Base-by-base conservation (phyloP, 441 rosid species). In the Erysimum pusillum region DNA sequence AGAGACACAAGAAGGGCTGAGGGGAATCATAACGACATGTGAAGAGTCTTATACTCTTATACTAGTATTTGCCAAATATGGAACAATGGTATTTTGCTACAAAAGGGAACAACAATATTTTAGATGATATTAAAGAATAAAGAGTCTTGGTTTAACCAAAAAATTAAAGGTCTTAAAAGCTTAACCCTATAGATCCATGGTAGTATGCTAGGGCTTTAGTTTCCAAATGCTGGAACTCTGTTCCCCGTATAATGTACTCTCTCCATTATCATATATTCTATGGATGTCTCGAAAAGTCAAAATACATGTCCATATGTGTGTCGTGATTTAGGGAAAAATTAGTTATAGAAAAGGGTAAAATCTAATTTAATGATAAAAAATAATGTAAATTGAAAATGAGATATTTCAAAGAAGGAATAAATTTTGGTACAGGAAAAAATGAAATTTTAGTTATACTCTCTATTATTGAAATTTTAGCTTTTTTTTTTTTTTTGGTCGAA, bases 181-280 rank as follows among this genome's bases (percentile, higher is more conserved):
- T 71, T 67, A 68, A 67, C 78, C 81, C 74, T 78, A 61, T 48
- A 61, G 66, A 67, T 73, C 66, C 34, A 72, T 67, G 71, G 58
- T 34, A 69, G 39, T 51, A 63, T 67, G 58, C 25, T 60, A 71
- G 76, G 82, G 79, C 22, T 81, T 79, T 67, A 79, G 87, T 76
- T 76, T 81, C 86, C 86, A 82, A 77, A 86, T 80, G 86, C 88
- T 67, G 88, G 85, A 79, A 77, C 20, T 69, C 41, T 87, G 85
- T 74, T 76, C 70, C 82, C 83, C 80, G 31, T 90, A 73, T 13
- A 28, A 69, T 51, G 15, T 17, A 38, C 9, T 71, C 44, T 25
- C 69, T 51, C 36, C 67, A 49, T 39, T 18, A 73, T 18, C 36
- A n/a, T 25, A 3, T 53, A 17, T 53, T 53, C 41, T 14, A 34